Conservation (phyloP, 768 basidiomycete species). For the Stropharia rugosoannulata region DNA sequence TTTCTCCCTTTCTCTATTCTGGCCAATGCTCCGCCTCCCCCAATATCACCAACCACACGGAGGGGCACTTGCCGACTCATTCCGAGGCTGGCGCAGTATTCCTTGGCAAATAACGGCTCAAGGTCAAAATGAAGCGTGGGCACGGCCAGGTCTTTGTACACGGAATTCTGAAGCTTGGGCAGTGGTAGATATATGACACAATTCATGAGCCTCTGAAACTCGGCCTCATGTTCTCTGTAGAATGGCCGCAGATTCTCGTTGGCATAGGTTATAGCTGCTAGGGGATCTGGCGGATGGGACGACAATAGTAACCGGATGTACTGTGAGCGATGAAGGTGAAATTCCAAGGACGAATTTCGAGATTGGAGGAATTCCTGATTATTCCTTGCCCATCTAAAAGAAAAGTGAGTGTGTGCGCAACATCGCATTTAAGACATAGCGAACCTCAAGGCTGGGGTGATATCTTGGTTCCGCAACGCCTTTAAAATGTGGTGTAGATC, state of each 20-base stretch:
- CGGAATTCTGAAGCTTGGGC: constrained; percentile 61
- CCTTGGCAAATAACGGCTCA: constrained; percentile 81
- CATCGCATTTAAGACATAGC: constrained; percentile 1
- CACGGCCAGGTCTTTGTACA: constrained; percentile 73
- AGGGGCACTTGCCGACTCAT: constrained; percentile 90
- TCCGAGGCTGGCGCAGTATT: constrained; percentile 84
- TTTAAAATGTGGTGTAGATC: constrained; percentile 73
- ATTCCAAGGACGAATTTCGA: constrained; percentile 82
- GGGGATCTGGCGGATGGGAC: constrained; percentile 54
- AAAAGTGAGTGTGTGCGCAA: not conserved
- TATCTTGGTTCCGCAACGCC: constrained; percentile 63
- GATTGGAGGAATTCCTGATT: constrained; percentile 65
- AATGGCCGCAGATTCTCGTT: constrained; percentile 63
- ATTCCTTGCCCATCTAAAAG: constrained; percentile 72
- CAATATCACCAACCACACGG: constrained; percentile 88
- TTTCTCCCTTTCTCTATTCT: constrained; percentile 93
- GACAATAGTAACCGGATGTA: constrained; percentile 78
- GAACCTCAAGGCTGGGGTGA: constrained; percentile 76
- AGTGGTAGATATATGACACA: constrained; percentile 72
- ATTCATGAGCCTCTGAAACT: constrained; percentile 70
- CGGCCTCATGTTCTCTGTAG: constrained; percentile 55
- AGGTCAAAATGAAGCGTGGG: constrained; percentile 76
- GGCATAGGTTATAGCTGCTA: constrained; percentile 74
- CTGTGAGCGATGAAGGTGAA: constrained; percentile 87
- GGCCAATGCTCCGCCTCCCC: constrained; percentile 86